A percentile compares a stretch with the other conserved stretches of the same genome.
Conservation (phyloP, 768 basidiomycete species). For the Hericium erinaceus region DNA sequence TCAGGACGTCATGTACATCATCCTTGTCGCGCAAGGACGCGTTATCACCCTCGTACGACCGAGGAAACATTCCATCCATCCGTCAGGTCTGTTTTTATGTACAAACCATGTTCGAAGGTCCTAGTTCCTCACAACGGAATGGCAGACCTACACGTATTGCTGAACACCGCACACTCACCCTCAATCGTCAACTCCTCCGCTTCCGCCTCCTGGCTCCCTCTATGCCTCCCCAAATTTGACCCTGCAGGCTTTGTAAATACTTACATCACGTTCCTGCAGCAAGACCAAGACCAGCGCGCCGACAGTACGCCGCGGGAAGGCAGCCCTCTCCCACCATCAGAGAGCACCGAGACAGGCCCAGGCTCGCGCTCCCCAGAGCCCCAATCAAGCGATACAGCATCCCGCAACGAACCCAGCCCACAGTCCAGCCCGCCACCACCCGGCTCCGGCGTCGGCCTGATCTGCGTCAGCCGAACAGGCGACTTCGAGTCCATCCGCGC, state of each 20-base stretch:
- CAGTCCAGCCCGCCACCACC: neutral
- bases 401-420: neutral
- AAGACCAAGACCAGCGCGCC: constrained; percentile 4
- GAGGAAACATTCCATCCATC: constrained; percentile 91
- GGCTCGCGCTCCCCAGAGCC: too few relatives aligned
- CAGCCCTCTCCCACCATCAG: neutral
- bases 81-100: constrained; percentile 48
- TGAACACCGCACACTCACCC: constrained; percentile 84
- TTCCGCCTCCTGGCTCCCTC: constrained; percentile 86
- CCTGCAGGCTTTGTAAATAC: constrained; percentile 84
- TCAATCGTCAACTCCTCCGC: constrained; percentile 70
- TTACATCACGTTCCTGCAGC: constrained; percentile 65
- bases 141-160: constrained; percentile 80
- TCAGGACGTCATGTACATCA: constrained; percentile 85
- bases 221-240: constrained; percentile 95
- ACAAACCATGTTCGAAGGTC: neutral
- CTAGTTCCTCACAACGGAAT: neutral
- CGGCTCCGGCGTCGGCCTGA: constrained; percentile 36
- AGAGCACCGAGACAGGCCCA: too few relatives aligned
- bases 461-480: constrained; percentile 72
- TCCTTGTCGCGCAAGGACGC: constrained; percentile 69
- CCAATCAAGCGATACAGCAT: too few relatives aligned
- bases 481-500: constrained; percentile 78
- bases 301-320: neutral
- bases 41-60: constrained; percentile 86